These are phyloP conservation scores for Kodamaea alishanica DNA, from an alignment of 1,139 yeast genomes.

Conservation along the genomic window DNA sequence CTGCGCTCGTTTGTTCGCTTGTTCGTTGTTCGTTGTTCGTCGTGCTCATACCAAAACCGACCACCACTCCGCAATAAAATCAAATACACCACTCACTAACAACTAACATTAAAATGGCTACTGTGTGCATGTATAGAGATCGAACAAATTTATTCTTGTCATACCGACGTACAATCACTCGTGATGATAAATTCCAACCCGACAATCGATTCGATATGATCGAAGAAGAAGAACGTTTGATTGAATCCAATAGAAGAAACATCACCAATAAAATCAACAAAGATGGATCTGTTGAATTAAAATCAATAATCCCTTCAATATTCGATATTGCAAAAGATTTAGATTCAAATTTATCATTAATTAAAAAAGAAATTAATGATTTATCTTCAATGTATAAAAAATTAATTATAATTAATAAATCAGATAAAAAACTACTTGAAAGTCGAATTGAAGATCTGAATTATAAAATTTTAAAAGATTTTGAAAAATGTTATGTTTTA, in stretches of 20 bases:
- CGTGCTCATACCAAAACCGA: no score
- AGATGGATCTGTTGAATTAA: conserved; percentile 41
- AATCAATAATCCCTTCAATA: conserved; percentile 70
- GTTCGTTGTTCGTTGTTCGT: no score
- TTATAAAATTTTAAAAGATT: conserved; percentile 63
- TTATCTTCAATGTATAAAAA: conserved; percentile 72
- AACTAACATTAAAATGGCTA: not conserved
- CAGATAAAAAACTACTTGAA: conserved; percentile 69
- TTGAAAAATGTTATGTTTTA: conserved; percentile 73
- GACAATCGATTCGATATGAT: conserved; percentile 36
- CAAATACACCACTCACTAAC: no score
- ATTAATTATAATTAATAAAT: conserved; percentile 81
- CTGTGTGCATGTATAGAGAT: conserved; percentile 57
- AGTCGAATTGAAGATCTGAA: conserved; percentile 71
- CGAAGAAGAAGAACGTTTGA: conserved; percentile 58
- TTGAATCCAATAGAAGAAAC: conserved; percentile 21
- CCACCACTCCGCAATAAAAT: no score
- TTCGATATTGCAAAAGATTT: conserved; percentile 71
- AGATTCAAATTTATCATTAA: conserved; percentile 53
- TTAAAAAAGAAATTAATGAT: conserved; percentile 49
- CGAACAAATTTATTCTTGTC: conserved; percentile 69
- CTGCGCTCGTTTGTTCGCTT: no score
- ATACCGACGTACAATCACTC: conserved; percentile 69
- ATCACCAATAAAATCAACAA: conserved; percentile 11
- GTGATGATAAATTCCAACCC: conserved; percentile 20